Evolutionary conservation across 208 protist species (phyloP), one percentile per base, ranked within the genome.

Genomic region (Acanthamoeba culbertsoni): DNA sequence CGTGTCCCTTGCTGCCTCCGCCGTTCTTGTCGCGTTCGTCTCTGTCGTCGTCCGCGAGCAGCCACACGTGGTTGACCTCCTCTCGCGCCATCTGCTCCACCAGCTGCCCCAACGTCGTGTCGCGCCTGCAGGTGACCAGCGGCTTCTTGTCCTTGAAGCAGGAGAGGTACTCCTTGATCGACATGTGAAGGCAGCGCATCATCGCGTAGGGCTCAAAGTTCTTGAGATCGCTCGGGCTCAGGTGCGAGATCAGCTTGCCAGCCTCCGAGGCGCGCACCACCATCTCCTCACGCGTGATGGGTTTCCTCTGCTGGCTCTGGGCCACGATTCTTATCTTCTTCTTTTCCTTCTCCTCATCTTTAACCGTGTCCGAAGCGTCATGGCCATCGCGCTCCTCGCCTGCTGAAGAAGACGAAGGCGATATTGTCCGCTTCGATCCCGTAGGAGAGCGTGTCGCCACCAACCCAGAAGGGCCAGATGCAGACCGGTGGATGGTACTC

Each of bases 131-230:
- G 73, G 73, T 84, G 73, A 84, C 45, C 26, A 84, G 73, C 16
- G 73, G 40, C 73, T 84, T 84, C 73, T 84, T 84, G 43, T 84
- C 73, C 73, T 84, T 84, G 73, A 31, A 84, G 73, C 73, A 84
- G 45, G 43, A 4, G 18, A 84, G 73, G 73, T 84, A 84, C 73
- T 84, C 73, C 73, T 84, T 84, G 73, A 84, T 84, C 73, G 73
- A 84, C 73, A 84, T 84, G 45, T 84, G 73, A 12, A 84, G 73
- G 73, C 73, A 84, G 5, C 73, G 40, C 73, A 84, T 84, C 73
- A 84, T 84, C 43, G 73, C 73, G n/a, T n/a, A 84, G 42, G 73
- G 73, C 73, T 84, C 73, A 20, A 84, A 84, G 43, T 84, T 8
- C 73, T 84, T 84, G 42, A 84, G 73, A 18, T 84, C 73, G 73